Evolutionary conservation across 345 rosid species (phyloP), one percentile per base, ranked within the genome.

Genomic region (Turnera subulata): DNA sequence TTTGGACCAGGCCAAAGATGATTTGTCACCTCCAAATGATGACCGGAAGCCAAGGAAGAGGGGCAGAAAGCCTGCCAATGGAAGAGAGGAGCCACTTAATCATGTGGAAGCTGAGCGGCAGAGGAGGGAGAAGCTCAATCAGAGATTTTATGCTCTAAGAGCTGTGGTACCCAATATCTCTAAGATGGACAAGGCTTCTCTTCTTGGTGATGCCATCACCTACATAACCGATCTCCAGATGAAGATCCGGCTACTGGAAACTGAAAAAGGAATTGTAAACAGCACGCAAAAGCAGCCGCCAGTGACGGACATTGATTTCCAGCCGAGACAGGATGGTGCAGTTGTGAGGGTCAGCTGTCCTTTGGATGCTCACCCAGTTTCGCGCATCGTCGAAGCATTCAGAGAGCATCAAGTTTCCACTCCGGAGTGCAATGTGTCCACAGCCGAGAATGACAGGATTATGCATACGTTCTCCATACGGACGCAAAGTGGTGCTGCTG

Each of bases 101-200:
- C 99, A 93, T 2, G 96, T 93, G 46, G 96, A 89, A 78, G 99
- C 99, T 0, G 97, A 93, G 64, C 63, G 99, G 15, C 97, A 93
- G 68, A 82, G 99, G 72, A 86, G 97, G 50, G 96, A 93, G 68
- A 92, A 93, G 75, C 89, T 93, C 52, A 93, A 89, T 76, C 99
- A 93, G 77, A 83, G 95, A 61, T 93, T 93, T 66, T 93, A 93
- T 35, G 57, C 57, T 9, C 33, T 33, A 53, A 53, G 57, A 53
- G 43, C 57, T 53, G 57, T 53, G 11, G 57, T 53, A 21, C 57
- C 57, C 22, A 53, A 35, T 13, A 53, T 53, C 44, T 53, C 57
- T 19, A 53, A 53, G 10, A 53, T 53, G 57, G 57, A 53, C 24
- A 53, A 53, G 57, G 43, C 43, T 20, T 53, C 44, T 6, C 57